Evolutionary conservation across 2,329 filamentous ascomycete species (phyloP).

Genomic region (Colletotrichum eleusines): DNA sequence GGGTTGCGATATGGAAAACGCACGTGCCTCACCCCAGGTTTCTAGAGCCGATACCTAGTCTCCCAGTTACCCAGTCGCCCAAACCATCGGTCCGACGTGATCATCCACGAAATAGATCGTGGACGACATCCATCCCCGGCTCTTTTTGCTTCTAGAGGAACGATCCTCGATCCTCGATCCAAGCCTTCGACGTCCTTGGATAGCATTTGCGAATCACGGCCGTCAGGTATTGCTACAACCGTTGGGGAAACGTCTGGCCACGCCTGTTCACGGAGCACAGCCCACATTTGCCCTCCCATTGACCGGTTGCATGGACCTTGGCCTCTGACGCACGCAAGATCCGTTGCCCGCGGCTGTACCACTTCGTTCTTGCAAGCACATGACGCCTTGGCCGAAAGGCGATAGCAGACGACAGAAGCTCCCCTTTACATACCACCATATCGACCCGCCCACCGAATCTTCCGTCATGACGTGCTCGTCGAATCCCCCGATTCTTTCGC

Average conservation of each 20-base stretch:
- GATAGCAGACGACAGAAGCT: constrained; percentile 28
- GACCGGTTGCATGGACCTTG: constrained; percentile 38
- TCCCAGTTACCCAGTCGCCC: constrained; percentile 4
- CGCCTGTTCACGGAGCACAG: constrained; percentile 18
- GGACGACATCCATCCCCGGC: constrained; percentile 17
- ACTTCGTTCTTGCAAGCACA: constrained; percentile 30
- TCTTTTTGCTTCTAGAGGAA: constrained; percentile 9
- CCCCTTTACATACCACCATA: constrained; percentile 1
- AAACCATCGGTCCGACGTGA: constrained; percentile 6
- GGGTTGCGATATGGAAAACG: constrained; percentile 25
- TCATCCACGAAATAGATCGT: constrained; percentile 7
- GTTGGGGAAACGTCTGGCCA: constrained; percentile 4
- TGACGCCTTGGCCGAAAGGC: constrained; percentile 31
- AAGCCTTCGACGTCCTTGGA: background rate
- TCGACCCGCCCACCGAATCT: background rate
- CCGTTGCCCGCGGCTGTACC: constrained; percentile 25
- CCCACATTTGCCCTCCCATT: constrained; percentile 27
- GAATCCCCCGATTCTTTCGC: constrained; percentile 65
- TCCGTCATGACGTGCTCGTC: constrained; percentile 65
- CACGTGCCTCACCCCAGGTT: constrained; percentile 38
- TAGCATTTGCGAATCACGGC: background rate
- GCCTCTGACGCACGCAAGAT: constrained; percentile 40
- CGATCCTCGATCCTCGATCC: background rate
- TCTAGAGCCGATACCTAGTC: constrained; percentile 1
- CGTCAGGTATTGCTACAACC: background rate